Conservation (phyloP, 345 rosid species). For the Psidium friedrichsthalianum region DNA sequence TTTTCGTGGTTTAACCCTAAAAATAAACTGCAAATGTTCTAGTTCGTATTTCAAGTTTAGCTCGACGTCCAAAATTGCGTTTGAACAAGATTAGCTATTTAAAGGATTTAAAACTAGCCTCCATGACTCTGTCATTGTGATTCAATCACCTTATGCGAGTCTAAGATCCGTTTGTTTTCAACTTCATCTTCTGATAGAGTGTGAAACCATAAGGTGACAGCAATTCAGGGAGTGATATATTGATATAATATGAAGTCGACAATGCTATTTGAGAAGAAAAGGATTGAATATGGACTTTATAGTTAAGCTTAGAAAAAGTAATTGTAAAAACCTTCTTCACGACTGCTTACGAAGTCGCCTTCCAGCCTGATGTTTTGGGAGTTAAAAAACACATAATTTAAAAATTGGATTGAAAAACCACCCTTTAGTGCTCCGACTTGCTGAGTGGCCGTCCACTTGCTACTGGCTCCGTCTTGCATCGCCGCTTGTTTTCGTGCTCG, state of each 20-base stretch:
- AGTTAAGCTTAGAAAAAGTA: too few species aligned
- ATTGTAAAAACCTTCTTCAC: too few species aligned
- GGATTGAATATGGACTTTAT: too few species aligned
- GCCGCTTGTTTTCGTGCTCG: background rate
- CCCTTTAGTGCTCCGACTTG: background rate
- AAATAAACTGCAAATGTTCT: too few species aligned
- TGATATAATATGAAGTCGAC: too few species aligned
- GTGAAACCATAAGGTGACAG: background rate
- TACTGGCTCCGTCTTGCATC: background rate
- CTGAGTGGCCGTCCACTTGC: background rate
- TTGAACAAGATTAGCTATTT: background rate
- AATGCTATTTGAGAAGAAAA: too few species aligned
- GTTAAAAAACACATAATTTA: too few species aligned
- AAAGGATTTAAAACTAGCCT: background rate
- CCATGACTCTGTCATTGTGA: background rate
- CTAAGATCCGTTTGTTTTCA: background rate
- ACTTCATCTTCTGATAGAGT: background rate
- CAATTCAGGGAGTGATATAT: too few species aligned
- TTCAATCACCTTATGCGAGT: background rate
- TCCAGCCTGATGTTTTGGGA: too few species aligned
- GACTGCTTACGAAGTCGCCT: too few species aligned
- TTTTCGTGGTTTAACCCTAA: too few species aligned
- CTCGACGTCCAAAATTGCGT: background rate
- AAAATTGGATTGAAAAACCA: background rate
- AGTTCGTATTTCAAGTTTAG: background rate